phyloP scores from a whole-genome alignment of 805 yeast genomes.

The Blastobotrys americana region DNA sequence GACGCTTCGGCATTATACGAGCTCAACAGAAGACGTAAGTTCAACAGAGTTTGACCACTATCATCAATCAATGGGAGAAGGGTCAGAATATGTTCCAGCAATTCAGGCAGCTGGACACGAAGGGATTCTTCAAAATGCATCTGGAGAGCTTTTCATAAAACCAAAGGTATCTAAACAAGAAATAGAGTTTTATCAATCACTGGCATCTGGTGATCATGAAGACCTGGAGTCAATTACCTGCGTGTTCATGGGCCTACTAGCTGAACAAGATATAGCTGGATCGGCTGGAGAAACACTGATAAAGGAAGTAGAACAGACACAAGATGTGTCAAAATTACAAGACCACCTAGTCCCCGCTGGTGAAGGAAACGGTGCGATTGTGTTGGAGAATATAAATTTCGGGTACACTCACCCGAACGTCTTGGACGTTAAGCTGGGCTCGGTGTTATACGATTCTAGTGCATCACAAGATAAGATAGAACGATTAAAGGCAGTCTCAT shows the following conservation, averaged over 20 bases:
- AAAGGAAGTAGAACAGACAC: slow-evolving; percentile 15
- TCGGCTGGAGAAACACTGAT: slow-evolving; percentile 20
- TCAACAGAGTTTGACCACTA: no score
- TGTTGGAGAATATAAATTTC: slow-evolving; percentile 60
- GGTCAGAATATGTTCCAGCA: slow-evolving; percentile 15
- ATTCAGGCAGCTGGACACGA: slow-evolving; percentile 93
- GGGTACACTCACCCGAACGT: slow-evolving; percentile 64
- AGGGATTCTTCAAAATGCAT: slow-evolving; percentile 58
- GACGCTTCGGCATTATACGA: no score
- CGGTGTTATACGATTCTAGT: slow-evolving; percentile 51
- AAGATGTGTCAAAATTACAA: slow-evolving; percentile 10
- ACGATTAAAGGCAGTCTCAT: slow-evolving; percentile 58
- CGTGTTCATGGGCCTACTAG: slow-evolving; percentile 51
- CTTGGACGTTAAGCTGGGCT: slow-evolving; percentile 79
- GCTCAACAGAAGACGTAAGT: no score
- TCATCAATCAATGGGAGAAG: no score
- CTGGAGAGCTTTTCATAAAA: slow-evolving; percentile 68
- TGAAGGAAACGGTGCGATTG: slow-evolving; percentile 35
- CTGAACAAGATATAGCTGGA: slow-evolving; percentile 28
- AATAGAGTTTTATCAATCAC: slow-evolving; percentile 59
- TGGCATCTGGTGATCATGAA: slow-evolving; percentile 17
- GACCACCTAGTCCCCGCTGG: slow-evolving; percentile 1
- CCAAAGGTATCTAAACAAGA: slow-evolving; percentile 53
- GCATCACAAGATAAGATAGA: slow-evolving; percentile 53
- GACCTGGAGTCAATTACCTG: slow-evolving; percentile 41